Base-by-base conservation (phyloP, 1,284 basidiomycete species). In the Phellinidium pouzarii region DNA sequence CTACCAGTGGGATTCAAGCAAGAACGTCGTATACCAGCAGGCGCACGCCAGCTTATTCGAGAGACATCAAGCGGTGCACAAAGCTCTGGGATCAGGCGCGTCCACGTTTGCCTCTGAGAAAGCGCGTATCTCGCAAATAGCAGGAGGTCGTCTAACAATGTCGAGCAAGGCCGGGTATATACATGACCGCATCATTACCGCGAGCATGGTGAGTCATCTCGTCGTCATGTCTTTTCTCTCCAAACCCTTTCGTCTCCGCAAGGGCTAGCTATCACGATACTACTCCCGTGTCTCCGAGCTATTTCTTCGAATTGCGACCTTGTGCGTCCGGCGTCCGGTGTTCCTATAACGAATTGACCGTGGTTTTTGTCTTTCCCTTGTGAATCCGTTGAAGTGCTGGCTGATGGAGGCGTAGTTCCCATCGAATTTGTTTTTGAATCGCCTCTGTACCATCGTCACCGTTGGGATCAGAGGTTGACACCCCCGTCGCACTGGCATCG, bases 91-190 rank as follows among this genome's bases (percentile, higher is more conserved):
- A 17, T 31, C 53, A 19, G 48, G 38, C 27, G 44, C 36, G 9
- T 47, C 40, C 20, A 23, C 26, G 36, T 47, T 44, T 34, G 27
- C 40, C 8, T 51, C 26, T 25, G 49, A 47, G 22, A 55, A 27
- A 27, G 40, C 43, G 4, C 38, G 43, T 27, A 45, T 46, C n/a
- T 47, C 44, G 25, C 42, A 47, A 14, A 22, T 48, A 40, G 50
- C 40, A 3, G 26, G 46, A 38, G 42, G 91, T 3, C 75, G 92
- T 44, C 71, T 98, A 60, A 95, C 95, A 0, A 97, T 99, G 93
- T 96, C 94, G 2, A 94, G 90, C 63, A 80, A 94, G 47, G 90
- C 91, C 17, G 94, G 92, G 4, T 96, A 92, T 69, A 95, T 96
- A 75, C 91, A 94, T 64, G 91, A 94, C 62, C 76, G 91, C 57